These are phyloP conservation scores for Wakefieldia striispora DNA, from an alignment of 768 basidiomycete genomes.

Conservation along the genomic window DNA sequence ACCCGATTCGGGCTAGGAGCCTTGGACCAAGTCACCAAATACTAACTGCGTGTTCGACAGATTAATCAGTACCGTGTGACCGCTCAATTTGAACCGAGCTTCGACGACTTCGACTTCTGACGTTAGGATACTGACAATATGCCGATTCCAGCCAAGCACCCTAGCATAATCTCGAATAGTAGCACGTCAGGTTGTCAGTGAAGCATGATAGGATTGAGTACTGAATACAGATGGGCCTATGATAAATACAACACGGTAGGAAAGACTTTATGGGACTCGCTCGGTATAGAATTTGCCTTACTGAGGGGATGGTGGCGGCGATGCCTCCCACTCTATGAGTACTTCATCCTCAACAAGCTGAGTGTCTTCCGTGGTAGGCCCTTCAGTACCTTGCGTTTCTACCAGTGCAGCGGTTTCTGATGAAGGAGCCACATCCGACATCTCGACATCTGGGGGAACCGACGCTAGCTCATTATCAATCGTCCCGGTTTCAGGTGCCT, in stretches of 20 bases:
- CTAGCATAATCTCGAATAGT: no score
- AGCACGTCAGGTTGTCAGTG: no score
- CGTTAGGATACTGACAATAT: no score
- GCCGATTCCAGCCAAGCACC: no score
- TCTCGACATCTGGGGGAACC: slow-evolving; percentile 17
- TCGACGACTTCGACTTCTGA: no score
- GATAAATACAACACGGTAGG: neutral
- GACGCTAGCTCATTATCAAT: slow-evolving; percentile 4
- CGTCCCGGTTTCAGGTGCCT: slow-evolving; percentile 4
- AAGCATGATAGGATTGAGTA: no score
- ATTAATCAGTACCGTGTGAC: no score
- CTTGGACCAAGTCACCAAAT: no score
- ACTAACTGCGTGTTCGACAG: no score
- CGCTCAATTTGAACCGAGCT: no score
- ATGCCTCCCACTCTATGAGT: slow-evolving; percentile 32
- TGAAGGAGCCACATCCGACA: slow-evolving; percentile 14
- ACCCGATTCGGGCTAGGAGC: no score
- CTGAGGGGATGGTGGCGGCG: slow-evolving; percentile 24
- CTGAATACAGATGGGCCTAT: no score
- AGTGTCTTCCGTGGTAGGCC: slow-evolving; percentile 13
- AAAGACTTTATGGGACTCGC: neutral
- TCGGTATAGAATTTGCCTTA: neutral
- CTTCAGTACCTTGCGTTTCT: slow-evolving; percentile 15
- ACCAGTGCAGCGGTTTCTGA: slow-evolving; percentile 21
- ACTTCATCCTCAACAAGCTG: slow-evolving; percentile 29